Base-by-base conservation (phyloP, 2,329 filamentous ascomycete species). In the Alternaria hordeiaustralica region DNA sequence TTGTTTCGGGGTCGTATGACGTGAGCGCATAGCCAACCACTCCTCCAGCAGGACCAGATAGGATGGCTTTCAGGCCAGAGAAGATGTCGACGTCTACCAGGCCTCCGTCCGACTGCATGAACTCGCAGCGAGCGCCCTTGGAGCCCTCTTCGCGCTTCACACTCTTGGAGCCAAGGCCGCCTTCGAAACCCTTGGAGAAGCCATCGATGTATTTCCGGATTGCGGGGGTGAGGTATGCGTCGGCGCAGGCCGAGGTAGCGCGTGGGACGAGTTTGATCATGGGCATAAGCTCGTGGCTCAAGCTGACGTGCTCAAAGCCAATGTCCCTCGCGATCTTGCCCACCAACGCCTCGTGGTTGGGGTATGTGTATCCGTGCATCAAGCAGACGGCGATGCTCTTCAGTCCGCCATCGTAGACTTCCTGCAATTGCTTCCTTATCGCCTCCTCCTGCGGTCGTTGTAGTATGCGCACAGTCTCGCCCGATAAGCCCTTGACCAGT, bases 21-120 rank as follows among this genome's bases (percentile, higher is more conserved):
- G 95, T 97, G 20, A 95, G 88, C 18, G 94, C 94, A 78, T 97
- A 97, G 5, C 94, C 94, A 0, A 97, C 94, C 0, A 97, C 94
- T 44, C 94, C 94, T 30, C 94, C 94, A n/a, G 94, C 94, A 2
- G 94, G 94, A 0, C 94, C 94, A 1, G 93, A 96, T 3, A 97
- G 78, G 63, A 97, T 96, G 3, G 93, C 93, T 71, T 91, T 90
- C 5, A 97, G 82, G 0, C 94, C 94, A 0, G 92, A 94, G 75
- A 97, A 97, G 68, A 88, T 90, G 60, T 92, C 89, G 0, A 94
- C 91, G 67, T 94, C 91, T 0, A 88, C 86, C 4, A 89, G 78
- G 3, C 87, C 87, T 26, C 92, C 93, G 67, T 96, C 92, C 10
- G 91, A 94, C 78, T 97, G 93, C 94, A 97, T 97, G 71, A 97